Percentiles rank a stretch among this genome's conserved stretches.
These are phyloP conservation scores for Pseudogymnoascus sp. DNA, from an alignment of 2,329 filamentous ascomycete species.

Conservation along the genomic window DNA sequence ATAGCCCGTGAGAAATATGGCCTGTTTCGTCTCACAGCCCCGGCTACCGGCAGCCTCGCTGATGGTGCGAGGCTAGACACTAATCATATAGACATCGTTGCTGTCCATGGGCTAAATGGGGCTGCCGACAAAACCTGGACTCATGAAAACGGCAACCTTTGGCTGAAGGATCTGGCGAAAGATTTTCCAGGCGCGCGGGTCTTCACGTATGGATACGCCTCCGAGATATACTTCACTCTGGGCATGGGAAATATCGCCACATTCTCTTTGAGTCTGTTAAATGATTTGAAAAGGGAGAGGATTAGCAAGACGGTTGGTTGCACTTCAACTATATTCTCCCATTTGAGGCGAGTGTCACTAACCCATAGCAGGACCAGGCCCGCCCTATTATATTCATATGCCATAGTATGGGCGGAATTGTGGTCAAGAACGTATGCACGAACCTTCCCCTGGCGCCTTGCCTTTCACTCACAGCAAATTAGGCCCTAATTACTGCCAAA, in stretches of 20 bases:
- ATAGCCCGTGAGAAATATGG: neutral
- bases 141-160: constrained; percentile 15
- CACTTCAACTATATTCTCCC: neutral
- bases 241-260: constrained; percentile 14
- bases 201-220: constrained; percentile 21
- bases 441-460: no score
- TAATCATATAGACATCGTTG: constrained; percentile 15
- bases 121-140: constrained; percentile 22
- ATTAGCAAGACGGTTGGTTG: neutral
- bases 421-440: constrained; percentile 14
- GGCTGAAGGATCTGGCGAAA: constrained; percentile 19
- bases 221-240: constrained; percentile 13
- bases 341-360: neutral
- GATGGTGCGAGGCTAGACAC: neutral
- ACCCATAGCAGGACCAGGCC: constrained; percentile 5
- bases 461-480: neutral
- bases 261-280: constrained; percentile 14
- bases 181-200: constrained; percentile 18
- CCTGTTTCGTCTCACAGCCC: neutral
- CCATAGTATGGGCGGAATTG: constrained; percentile 18
- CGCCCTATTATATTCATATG: constrained; percentile 16
- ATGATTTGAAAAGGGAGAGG: constrained; percentile 11
- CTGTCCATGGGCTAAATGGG: constrained; percentile 16
- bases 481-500: constrained; percentile 14
- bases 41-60: neutral